Base-by-base conservation (phyloP, 106 monocot genomes). In the Phalaenopsis equestris region DNA sequence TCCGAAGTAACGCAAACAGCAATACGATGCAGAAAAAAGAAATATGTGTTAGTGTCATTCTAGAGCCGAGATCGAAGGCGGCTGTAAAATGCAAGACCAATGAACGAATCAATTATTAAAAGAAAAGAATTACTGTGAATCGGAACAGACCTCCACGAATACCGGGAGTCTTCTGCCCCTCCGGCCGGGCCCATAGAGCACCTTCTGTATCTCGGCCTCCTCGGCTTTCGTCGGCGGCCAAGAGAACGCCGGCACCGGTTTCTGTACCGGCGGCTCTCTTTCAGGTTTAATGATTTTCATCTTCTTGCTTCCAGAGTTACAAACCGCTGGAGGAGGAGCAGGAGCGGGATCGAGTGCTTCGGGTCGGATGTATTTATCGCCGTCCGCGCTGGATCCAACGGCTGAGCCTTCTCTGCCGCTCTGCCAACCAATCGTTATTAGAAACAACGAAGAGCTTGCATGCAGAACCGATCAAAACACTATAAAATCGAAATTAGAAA, bases 81-180 rank as follows among this genome's bases (percentile, higher is more conserved):
- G 12, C 12, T 12, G 12, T 1, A 52, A 52, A 52, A 52, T 52
- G 52, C 12, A 52, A 52, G 52, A 52, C 14, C 52, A 10, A 52
- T 12, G 52, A 52, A 52, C 2, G 52, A 14, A 52, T 52, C 52
- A 52, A 15, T 15, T 52, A 12, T 52, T 10, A 61, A 61, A 21
- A 96, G 82, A 61, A 61, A 21, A 96, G 82, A 93, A 91, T 78
- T 94, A 89, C 85, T 90, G 89, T 6, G 94, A 89, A 46, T 74
- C 74, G 5, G 76, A n/a, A 24, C 76, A 76, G 24, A 76, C 23
- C 10, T 49, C 24, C 1, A 8, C 0, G 30, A 76, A 76, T 3
- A 76, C 48, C 48, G 76, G 76, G n/a, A 76, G 76, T 30, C 76
- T 76, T 3, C 76, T 12, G 42, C 7, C 3, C 2, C 21, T 49